These are phyloP conservation scores for Quercus wislizeni DNA, from an alignment of 306 rosid genomes.

Conservation along the genomic window DNA sequence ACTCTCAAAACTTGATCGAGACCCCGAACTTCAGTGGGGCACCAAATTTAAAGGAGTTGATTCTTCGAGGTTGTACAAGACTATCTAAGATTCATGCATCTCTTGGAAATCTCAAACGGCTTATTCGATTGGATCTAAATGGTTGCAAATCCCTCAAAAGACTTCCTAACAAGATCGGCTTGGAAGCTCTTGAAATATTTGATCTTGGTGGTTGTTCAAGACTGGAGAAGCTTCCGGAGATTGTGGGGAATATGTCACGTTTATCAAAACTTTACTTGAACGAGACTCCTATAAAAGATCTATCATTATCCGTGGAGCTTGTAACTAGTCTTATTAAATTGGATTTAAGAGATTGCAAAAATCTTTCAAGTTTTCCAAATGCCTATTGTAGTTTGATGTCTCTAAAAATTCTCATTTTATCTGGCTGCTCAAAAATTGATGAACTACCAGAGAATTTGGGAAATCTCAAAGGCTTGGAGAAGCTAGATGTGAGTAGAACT, in stretches of 20 bases:
- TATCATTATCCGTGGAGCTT: rapidly evolving
- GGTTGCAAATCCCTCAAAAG: slow-evolving; percentile 7
- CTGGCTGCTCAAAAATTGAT: neutral
- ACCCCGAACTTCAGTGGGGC: neutral
- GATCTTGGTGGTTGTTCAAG: slow-evolving; percentile 18
- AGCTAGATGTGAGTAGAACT: rapidly evolving
- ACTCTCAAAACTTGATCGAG: neutral
- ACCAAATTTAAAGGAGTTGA: neutral
- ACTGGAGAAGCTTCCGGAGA: neutral
- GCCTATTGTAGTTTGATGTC: neutral
- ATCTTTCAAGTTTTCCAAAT: neutral
- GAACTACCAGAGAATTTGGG: neutral
- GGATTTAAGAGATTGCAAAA: neutral
- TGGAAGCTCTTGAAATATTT: neutral
- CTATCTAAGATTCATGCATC: slow-evolving; percentile 15
- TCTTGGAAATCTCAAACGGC: slow-evolving; percentile 11
- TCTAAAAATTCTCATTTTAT: neutral
- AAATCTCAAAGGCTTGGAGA: no score
- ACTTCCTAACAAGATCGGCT: neutral
- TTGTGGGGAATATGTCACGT: neutral
- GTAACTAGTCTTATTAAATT: neutral
- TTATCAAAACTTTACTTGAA: neutral
- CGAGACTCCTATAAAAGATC: neutral
- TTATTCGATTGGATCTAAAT: neutral
- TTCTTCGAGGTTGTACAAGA: slow-evolving; percentile 2